A percentile compares a stretch with the other conserved stretches of the same genome.
phyloP scores from a whole-genome alignment of 441 rosid species.

The Dalechampia spathulata region DNA sequence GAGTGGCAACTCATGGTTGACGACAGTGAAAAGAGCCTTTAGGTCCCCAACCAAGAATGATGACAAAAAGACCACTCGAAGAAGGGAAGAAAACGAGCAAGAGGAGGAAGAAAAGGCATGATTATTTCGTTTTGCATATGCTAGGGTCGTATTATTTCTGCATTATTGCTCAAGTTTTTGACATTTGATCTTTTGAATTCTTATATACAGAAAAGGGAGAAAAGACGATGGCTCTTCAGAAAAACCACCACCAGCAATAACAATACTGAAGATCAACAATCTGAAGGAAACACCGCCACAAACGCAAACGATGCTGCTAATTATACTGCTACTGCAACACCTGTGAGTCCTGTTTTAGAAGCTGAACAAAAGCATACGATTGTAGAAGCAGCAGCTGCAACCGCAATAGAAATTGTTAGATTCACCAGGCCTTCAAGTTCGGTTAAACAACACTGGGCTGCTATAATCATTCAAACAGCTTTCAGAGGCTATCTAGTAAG shows the following conservation, averaged over 20 bases:
- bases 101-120: constrained; percentile 70
- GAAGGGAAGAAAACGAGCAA: constrained; percentile 26
- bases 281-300: constrained; percentile 15
- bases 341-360: constrained; percentile 25
- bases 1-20: constrained; percentile 66
- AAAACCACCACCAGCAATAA: constrained; percentile 23
- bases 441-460: constrained; percentile 44
- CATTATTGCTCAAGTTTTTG: background rate
- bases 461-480: constrained; percentile 69
- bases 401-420: constrained; percentile 31
- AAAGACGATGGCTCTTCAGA: constrained; percentile 74
- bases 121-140: too few relatives aligned
- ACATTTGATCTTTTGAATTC: constrained; percentile 11
- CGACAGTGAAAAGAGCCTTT: constrained; percentile 81
- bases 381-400: constrained; percentile 35
- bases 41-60: constrained; percentile 55
- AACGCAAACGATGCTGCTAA: background rate
- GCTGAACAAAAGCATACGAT: constrained; percentile 35
- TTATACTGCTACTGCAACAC: background rate
- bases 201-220: constrained; percentile 58
- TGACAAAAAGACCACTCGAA: constrained; percentile 23
- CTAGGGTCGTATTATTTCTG: too few relatives aligned
- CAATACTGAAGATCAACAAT: constrained; percentile 15
- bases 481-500: constrained; percentile 87
- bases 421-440: constrained; percentile 30